Percentiles rank a stretch among this genome's conserved stretches.
Conservation (phyloP, 805 yeast species). For the Starmerella khaoyaiensis region DNA sequence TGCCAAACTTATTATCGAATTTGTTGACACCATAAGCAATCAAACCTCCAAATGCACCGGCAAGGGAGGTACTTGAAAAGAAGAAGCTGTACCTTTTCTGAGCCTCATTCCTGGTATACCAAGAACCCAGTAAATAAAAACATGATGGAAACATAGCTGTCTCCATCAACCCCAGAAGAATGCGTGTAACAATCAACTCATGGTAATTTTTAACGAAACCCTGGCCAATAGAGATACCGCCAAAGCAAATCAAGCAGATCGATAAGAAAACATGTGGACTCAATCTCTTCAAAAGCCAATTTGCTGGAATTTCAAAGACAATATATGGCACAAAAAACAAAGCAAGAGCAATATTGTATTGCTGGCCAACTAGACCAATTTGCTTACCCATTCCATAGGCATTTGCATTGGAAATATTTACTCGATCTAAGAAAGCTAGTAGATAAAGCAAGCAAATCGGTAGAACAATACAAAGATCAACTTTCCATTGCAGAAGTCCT, state of each 20-base stretch:
- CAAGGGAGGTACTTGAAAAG: conserved; percentile 57
- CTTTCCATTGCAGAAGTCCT: conserved; percentile 44
- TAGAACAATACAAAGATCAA: conserved; percentile 59
- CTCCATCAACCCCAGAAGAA: conserved; percentile 55
- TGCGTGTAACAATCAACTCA: conserved; percentile 47
- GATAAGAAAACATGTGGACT: conserved; percentile 56
- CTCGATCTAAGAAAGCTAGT: conserved; percentile 67
- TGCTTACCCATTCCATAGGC: conserved; percentile 53
- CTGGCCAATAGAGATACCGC: conserved; percentile 50
- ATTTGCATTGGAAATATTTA: conserved; percentile 70
- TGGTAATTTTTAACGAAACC: conserved; percentile 51
- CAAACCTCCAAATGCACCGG: conserved; percentile 71
- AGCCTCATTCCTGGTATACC: conserved; percentile 51
- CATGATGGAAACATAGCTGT: conserved; percentile 65
- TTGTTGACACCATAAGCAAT: conserved; percentile 53
- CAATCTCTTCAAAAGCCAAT: conserved; percentile 44
- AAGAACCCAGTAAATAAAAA: conserved; percentile 54
- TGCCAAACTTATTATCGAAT: conserved; percentile 32
- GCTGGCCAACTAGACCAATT: conserved; percentile 41
- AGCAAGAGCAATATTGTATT: conserved; percentile 52
- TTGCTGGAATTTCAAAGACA: conserved; percentile 49
- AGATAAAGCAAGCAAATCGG: conserved; percentile 65
- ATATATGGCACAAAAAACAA: conserved; percentile 63
- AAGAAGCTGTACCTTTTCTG: conserved; percentile 58
- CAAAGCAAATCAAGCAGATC: conserved; percentile 47